A percentile compares a stretch with the other conserved stretches of the same genome.
Evolutionary conservation across 1,284 basidiomycete genomes (phyloP).

Genomic region (Melampsora abietis-canadensis): DNA sequence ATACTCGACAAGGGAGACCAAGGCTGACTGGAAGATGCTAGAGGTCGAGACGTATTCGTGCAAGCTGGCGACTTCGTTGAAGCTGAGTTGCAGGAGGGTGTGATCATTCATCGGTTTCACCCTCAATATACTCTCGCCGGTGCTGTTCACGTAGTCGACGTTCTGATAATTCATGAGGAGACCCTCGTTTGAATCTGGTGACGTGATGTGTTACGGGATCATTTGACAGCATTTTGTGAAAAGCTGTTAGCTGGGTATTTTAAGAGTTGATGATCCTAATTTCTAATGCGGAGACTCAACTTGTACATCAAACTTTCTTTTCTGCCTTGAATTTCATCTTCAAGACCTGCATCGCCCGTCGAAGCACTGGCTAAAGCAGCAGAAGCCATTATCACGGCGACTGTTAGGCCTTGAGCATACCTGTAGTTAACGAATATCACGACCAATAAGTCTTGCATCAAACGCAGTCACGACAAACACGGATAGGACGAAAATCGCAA

Average conservation of each 20-base stretch:
- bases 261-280: too few species aligned
- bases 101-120: too few species aligned
- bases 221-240: background rate
- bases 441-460: too few species aligned
- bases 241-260: too few species aligned
- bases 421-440: background rate
- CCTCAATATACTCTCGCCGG: too few species aligned
- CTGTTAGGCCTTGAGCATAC: constrained; percentile 40
- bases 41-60: too few species aligned
- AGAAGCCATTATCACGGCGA: constrained; percentile 28
- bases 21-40: too few species aligned
- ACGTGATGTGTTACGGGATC: too few species aligned
- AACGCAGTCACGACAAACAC: too few species aligned
- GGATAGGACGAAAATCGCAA: background rate
- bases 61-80: too few species aligned
- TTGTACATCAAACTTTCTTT: constrained; percentile 29
- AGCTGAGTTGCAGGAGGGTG: too few species aligned
- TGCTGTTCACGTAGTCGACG: constrained; percentile 9
- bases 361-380: constrained; percentile 24
- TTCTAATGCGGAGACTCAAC: constrained; percentile 3
- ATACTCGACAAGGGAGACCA: too few species aligned
- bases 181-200: constrained; percentile 23
- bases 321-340: background rate
- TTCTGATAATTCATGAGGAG: constrained; percentile 24
- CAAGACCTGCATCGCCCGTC: background rate